Percentiles rank a stretch among this genome's conserved stretches.
Evolutionary conservation across 2,329 filamentous ascomycete species (phyloP).

Genomic region (Fusarium sp.): DNA sequence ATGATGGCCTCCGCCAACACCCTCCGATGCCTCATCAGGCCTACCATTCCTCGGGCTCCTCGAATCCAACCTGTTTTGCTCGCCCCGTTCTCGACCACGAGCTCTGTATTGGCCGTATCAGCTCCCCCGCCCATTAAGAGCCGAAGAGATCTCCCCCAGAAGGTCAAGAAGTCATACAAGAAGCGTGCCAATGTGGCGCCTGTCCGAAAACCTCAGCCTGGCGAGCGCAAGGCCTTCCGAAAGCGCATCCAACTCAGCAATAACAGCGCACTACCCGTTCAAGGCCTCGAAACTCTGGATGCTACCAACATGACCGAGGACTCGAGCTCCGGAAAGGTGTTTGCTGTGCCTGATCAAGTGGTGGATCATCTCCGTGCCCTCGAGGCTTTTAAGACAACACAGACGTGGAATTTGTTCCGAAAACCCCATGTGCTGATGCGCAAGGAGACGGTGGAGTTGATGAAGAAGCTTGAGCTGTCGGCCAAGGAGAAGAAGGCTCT

Average conservation of each 20-base stretch:
- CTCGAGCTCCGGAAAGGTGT: conserved; percentile 72
- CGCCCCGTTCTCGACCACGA: conserved; percentile 58
- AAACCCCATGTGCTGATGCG: conserved; percentile 83
- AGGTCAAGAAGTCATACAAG: conserved; percentile 65
- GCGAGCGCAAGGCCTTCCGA: conserved; percentile 87
- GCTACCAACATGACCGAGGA: conserved; percentile 65
- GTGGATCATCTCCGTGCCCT: conserved; percentile 85
- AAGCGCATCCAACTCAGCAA: conserved; percentile 95
- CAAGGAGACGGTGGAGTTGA: conserved; percentile 79
- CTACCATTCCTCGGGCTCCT: conserved; percentile 50
- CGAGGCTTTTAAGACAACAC: conserved; percentile 90
- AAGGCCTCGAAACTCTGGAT: conserved; percentile 72
- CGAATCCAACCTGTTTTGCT: conserved; percentile 50
- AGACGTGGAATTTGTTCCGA: conserved; percentile 89
- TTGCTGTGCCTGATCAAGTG: conserved; percentile 74
- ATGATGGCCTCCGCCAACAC: conserved; percentile 56
- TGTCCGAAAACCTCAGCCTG: conserved; percentile 71
- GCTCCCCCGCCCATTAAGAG: conserved; percentile 51
- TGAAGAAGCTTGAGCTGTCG: conserved; percentile 70
- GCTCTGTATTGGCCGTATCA: conserved; percentile 46
- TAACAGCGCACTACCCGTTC: conserved; percentile 86
- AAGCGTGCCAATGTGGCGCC: conserved; percentile 58
- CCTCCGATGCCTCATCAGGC: conserved; percentile 58
- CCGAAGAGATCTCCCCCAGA: conserved; percentile 52
- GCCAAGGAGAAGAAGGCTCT: conserved; percentile 64